These are phyloP conservation scores for Primulina huaijiensis DNA, from an alignment of 257 asterid species.

Conservation along the genomic window DNA sequence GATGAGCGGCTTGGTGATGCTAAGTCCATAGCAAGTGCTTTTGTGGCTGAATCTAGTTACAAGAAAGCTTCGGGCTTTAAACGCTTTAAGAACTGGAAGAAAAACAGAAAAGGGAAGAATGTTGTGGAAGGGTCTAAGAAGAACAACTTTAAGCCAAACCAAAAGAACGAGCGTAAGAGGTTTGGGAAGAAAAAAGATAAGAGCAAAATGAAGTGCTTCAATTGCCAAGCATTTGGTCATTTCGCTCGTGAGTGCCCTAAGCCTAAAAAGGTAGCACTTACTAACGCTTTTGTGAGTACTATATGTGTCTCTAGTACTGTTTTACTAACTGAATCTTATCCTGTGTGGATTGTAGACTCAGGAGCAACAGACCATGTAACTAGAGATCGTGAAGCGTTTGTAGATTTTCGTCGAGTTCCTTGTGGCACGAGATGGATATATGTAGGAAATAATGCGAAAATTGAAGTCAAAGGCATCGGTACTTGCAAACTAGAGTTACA, in stretches of 20 bases:
- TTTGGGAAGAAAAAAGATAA: not conserved
- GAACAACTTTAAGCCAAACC: too few relatives aligned
- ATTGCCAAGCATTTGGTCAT: not conserved
- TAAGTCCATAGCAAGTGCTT: too few relatives aligned
- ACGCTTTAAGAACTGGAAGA: too few relatives aligned
- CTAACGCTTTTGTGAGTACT: not conserved
- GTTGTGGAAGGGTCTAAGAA: too few relatives aligned
- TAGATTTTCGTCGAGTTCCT: not conserved
- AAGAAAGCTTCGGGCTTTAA: too few relatives aligned
- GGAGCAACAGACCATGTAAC: constrained; percentile 1
- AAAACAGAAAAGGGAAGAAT: too few relatives aligned
- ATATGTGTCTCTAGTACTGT: not conserved
- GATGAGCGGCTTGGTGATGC: too few relatives aligned
- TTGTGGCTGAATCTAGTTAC: too few relatives aligned
- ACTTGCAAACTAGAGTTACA: not conserved
- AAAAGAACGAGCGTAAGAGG: not conserved
- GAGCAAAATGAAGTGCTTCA: not conserved
- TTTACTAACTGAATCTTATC: too few relatives aligned
- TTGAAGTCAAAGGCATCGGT: not conserved
- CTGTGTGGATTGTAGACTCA: not conserved
- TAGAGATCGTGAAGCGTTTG: not conserved
- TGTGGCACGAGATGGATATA: not conserved
- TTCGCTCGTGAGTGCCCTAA: not conserved
- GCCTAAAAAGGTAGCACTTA: not conserved
- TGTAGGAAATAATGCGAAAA: not conserved